These are phyloP conservation scores for Zoysia pacifica DNA, from an alignment of 176 grass and related monocot genomes.

Conservation along the genomic window DNA sequence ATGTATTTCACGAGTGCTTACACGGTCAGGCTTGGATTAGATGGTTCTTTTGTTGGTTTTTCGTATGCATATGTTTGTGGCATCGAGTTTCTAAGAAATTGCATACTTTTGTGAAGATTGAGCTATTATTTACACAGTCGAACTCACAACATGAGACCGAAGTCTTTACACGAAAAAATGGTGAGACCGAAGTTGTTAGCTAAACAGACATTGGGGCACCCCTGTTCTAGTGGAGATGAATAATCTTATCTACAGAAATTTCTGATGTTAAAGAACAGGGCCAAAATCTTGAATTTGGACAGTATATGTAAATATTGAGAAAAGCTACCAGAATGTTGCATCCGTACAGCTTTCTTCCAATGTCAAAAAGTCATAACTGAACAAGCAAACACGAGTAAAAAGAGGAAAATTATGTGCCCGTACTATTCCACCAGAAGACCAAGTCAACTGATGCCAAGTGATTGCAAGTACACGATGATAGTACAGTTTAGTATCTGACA, in stretches of 20 bases:
- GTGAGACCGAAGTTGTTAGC: background rate
- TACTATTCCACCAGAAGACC: constrained; percentile 32
- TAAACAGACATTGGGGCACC: background rate
- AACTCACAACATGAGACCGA: background rate
- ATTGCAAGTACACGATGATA: background rate
- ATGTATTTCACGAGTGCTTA: background rate
- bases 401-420: constrained; percentile 1
- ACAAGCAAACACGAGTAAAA: background rate
- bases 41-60: background rate
- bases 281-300: background rate
- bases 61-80: background rate
- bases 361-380: background rate
- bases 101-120: background rate
- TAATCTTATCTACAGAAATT: background rate
- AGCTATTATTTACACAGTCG: background rate
- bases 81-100: background rate
- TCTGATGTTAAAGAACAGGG: background rate
- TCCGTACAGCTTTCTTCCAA: background rate
- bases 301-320: background rate
- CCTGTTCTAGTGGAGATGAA: background rate
- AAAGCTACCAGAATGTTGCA: background rate
- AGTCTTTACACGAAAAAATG: too few relatives aligned
- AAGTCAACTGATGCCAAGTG: background rate
- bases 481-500: background rate
- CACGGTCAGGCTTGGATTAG: background rate